These are phyloP conservation scores for Nakazawaea wickerhamii DNA, from an alignment of 805 yeast species.

Conservation along the genomic window DNA sequence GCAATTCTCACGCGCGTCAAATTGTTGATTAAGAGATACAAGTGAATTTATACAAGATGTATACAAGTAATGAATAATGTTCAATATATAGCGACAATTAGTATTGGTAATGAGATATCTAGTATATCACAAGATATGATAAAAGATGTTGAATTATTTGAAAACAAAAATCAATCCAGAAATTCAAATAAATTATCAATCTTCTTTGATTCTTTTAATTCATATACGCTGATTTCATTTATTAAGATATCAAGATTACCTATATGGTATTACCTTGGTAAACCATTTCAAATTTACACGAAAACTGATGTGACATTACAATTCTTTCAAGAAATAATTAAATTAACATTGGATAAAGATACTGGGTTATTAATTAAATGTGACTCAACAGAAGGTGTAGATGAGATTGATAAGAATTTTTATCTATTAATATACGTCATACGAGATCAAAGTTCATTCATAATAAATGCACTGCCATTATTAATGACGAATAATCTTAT, in stretches of 20 bases:
- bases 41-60: no score
- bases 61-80: not conserved
- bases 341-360: not conserved
- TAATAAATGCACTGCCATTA: constrained; percentile 10
- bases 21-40: no score
- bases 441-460: constrained; percentile 3
- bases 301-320: not conserved
- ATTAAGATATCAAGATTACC: constrained; percentile 5
- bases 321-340: constrained; percentile 6
- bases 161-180: not conserved
- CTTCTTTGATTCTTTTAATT: not conserved
- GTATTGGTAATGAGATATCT: not conserved
- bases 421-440: not conserved
- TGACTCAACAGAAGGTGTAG: not conserved
- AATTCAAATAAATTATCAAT: not conserved
- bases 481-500: constrained; percentile 6
- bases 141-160: constrained; percentile 1
- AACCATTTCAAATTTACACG: constrained; percentile 7
- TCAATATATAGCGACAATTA: constrained; percentile 2
- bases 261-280: constrained; percentile 8
- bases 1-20: no score
- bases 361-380: constrained; percentile 7
- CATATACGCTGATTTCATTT: constrained; percentile 6
- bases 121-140: not conserved
- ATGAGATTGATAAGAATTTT: constrained; percentile 4